Evolutionary conservation across 2,329 filamentous ascomycete genomes (phyloP).

Genomic region (Ceratocystis ficicola): DNA sequence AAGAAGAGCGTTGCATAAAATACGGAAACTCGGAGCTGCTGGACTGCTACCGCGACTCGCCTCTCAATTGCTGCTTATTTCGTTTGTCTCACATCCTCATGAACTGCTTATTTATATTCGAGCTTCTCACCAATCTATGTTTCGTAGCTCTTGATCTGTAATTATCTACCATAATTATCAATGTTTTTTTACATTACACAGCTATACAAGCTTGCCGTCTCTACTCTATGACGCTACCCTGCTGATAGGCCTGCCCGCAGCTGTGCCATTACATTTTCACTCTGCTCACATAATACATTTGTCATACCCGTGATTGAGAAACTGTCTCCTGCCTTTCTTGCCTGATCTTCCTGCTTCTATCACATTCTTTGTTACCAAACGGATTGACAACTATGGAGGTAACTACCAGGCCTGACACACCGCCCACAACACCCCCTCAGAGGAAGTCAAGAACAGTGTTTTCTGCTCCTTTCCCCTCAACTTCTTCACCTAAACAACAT

Average conservation of each 20-base stretch:
- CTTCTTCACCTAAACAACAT: background rate
- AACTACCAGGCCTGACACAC: slow-evolving; percentile 13
- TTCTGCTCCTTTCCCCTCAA: slow-evolving; percentile 14
- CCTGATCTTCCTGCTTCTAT: background rate
- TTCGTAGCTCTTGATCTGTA: background rate
- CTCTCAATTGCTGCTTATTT: background rate
- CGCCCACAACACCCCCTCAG: slow-evolving; percentile 15
- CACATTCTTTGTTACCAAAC: background rate
- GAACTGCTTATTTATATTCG: slow-evolving; percentile 1
- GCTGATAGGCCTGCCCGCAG: background rate
- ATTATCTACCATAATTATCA: background rate
- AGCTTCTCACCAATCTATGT: background rate
- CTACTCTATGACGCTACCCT: background rate
- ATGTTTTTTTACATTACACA: background rate
- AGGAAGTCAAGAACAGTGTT: slow-evolving; percentile 15
- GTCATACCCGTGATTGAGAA: background rate
- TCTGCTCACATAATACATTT: background rate
- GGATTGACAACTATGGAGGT: slow-evolving; percentile 7
- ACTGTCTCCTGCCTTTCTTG: background rate
- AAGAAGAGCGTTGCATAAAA: background rate
- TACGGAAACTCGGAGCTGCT: background rate
- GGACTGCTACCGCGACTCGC: background rate
- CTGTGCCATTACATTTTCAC: background rate
- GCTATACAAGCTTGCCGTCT: background rate
- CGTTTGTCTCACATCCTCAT: background rate